Conservation (phyloP, 306 rosid genomes). For the Corylus avellana region DNA sequence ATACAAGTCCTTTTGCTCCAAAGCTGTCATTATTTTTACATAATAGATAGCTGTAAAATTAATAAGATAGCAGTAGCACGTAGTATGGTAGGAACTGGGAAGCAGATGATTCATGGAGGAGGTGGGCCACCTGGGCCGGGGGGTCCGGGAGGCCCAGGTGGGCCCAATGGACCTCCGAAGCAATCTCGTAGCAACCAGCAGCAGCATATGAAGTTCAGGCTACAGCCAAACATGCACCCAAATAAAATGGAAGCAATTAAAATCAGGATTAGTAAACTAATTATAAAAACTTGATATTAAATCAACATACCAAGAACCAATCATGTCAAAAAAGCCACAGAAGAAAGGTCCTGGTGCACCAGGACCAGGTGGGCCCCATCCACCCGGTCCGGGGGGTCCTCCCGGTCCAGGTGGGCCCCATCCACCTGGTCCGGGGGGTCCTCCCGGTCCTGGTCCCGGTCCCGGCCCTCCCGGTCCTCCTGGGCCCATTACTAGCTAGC, state of each 20-base stretch:
- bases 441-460: conserved; percentile 23
- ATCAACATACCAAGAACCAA: conserved; percentile 52
- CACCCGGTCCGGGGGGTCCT: conserved; percentile 29
- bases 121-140: conserved; percentile 32
- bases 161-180: conserved; percentile 50
- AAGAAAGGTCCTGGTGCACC: conserved; percentile 28
- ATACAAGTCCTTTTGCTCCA: neutral
- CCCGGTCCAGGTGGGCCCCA: conserved; percentile 22
- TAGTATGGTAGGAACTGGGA: neutral
- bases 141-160: conserved; percentile 39
- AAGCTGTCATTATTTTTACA: conserved; percentile 1
- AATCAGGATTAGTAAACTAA: neutral
- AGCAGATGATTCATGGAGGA: conserved; percentile 15
- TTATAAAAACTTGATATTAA: neutral
- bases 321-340: conserved; percentile 42
- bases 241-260: neutral
- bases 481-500: conserved; percentile 20
- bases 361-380: conserved; percentile 44
- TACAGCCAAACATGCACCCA: conserved; percentile 18
- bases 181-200: conserved; percentile 59
- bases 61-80: too few species aligned
- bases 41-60: neutral
- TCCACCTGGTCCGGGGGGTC: conserved; percentile 37
- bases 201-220: conserved; percentile 53
- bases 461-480: conserved; percentile 31